A percentile compares a stretch with the other conserved stretches of the same genome.
Conservation (phyloP, 371 early-diverging fungal genomes). For the Scutellospora calospora region DNA sequence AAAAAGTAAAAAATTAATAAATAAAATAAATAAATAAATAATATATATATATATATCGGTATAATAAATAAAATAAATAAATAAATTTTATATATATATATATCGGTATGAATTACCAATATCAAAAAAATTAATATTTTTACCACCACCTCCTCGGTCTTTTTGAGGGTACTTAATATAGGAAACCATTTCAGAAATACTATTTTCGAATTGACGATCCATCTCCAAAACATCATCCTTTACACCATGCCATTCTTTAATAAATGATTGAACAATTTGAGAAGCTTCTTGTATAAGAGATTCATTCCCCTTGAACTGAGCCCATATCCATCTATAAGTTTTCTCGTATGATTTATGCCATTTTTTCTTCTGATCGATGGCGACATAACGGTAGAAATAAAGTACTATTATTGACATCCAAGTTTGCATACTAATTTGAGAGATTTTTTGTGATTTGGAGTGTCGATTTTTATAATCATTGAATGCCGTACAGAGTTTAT, state of each 20-base stretch:
- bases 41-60: no score
- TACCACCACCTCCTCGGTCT: neutral
- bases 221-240: conserved; percentile 5
- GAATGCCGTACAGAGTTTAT: neutral
- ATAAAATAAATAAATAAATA: neutral
- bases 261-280: conserved; percentile 9
- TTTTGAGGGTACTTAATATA: neutral
- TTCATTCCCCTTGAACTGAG: conserved; percentile 34
- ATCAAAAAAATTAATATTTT: neutral
- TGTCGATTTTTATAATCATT: neutral
- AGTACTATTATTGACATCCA: conserved; percentile 28
- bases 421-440: neutral
- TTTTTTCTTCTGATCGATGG: conserved; percentile 16
- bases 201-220: neutral
- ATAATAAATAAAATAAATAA: neutral
- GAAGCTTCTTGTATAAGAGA: conserved; percentile 23
- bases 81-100: no score
- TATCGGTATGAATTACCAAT: no score
- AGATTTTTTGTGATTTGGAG: neutral
- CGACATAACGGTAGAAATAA: conserved; percentile 30
- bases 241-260: conserved; percentile 12
- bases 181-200: neutral
- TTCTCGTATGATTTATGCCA: conserved; percentile 10
- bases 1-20: neutral
- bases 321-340: conserved; percentile 41